Evolutionary conservation across 2,329 filamentous ascomycete species (phyloP), one percentile per base, ranked within the genome.

Genomic region (Mycosphaerella arachidis): DNA sequence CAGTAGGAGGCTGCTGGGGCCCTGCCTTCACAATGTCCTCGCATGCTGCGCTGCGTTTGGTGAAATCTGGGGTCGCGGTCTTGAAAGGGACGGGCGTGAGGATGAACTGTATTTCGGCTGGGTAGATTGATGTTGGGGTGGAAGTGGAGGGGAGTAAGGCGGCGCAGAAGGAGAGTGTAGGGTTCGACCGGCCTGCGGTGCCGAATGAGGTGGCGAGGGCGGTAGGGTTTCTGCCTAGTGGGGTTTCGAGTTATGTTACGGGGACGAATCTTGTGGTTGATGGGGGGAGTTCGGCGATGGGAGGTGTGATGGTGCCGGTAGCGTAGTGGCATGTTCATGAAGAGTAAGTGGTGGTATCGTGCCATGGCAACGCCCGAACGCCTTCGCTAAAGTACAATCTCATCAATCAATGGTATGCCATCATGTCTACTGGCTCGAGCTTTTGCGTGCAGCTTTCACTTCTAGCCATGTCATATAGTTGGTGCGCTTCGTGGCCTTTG

Each of bases 181-280:
- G 84, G 6, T 69, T 87, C 18, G 85, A 86, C 71, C 77, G 84
- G 59, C 77, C 82, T 8, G 85, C 84, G 0, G 69, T 78, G 18
- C 82, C 84, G 0, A 79, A 81, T 54, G 84, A 87, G 68, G 82
- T 87, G 9, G 85, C 79, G 0, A 74, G 82, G 37, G 84, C 86
- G 3, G 84, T 82, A 0, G 84, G 85, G 0, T 87, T 87, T 68
- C 73, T 87, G 63, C 84, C 84, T 2, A 84, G 80, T 71, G 83
- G 83, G 0, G 87, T 87, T 71, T 84, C 81, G 62, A 82, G 79
- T 58, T 87, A 87, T 71, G 78, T 87, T 48, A 86, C 82, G 0
- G 85, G 85, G 1, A 77, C 82, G 1, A 86, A 87, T 68, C 71
- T 87, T 66, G 79, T 86, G 13, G 84, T 86, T 13, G 84, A 87